A percentile compares a stretch with the other conserved stretches of the same genome.
Conservation (phyloP, 176 grass and related monocot species). For the Melocanna baccifera region DNA sequence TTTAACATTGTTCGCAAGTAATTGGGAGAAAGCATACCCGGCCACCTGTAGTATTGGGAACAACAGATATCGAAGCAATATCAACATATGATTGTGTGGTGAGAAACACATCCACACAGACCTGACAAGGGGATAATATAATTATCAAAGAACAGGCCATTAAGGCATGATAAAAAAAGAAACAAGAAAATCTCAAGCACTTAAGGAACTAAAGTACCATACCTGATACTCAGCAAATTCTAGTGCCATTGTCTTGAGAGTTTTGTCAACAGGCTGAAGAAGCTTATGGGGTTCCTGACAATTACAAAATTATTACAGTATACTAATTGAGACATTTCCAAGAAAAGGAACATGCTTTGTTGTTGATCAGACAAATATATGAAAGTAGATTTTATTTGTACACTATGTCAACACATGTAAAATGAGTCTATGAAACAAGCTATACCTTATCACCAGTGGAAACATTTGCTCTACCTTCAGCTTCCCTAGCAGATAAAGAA, state of each 20-base stretch:
- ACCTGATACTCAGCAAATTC: slow-evolving; percentile 96
- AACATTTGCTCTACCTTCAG: slow-evolving; percentile 76
- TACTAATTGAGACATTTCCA: background rate
- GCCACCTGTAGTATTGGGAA: slow-evolving; percentile 75
- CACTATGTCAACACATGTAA: background rate
- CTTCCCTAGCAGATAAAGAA: slow-evolving; percentile 82
- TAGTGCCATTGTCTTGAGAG: slow-evolving; percentile 80
- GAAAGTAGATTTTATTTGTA: background rate
- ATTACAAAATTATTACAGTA: slow-evolving; percentile 8
- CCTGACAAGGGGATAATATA: slow-evolving; percentile 39
- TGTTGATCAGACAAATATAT: slow-evolving; percentile 16
- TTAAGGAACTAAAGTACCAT: background rate
- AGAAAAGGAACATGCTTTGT: background rate
- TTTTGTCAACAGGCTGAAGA: slow-evolving; percentile 71
- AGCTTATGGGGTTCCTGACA: slow-evolving; percentile 79
- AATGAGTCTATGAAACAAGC: slow-evolving; percentile 2
- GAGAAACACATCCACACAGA: slow-evolving; percentile 83
- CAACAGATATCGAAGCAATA: slow-evolving; percentile 80
- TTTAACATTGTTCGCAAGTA: background rate
- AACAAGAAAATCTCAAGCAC: background rate
- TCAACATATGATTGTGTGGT: slow-evolving; percentile 78
- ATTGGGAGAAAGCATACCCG: slow-evolving; percentile 49
- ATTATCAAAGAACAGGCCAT: background rate
- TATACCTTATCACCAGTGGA: slow-evolving; percentile 72
- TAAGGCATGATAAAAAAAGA: background rate